Percentiles rank a stretch among this genome's conserved stretches.
These are phyloP conservation scores for Albatrellus sp. DNA, from an alignment of 1,284 basidiomycete species.

Conservation along the genomic window DNA sequence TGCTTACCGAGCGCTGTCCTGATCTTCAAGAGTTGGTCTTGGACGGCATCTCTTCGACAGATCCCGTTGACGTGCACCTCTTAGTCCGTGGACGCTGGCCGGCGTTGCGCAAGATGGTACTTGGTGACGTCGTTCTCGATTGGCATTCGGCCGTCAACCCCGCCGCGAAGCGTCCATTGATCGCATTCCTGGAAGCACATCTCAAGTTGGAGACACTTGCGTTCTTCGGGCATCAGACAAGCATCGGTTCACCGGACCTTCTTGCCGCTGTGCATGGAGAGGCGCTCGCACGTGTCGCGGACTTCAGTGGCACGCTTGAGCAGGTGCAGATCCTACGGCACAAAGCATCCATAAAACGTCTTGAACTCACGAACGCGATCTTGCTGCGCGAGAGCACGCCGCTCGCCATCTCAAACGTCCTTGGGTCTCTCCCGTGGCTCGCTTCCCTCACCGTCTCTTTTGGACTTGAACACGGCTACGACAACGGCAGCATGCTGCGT, in stretches of 20 bases:
- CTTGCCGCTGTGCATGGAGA: slow-evolving; percentile 32
- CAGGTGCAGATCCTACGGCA: slow-evolving; percentile 42
- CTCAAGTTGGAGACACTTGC: slow-evolving; percentile 37
- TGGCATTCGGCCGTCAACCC: slow-evolving; percentile 25
- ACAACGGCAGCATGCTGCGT: slow-evolving; percentile 53
- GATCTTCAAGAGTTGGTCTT: slow-evolving; percentile 49
- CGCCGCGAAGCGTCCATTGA: slow-evolving; percentile 37
- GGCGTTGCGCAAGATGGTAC: slow-evolving; percentile 35
- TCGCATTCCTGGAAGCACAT: slow-evolving; percentile 55
- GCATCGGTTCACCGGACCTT: slow-evolving; percentile 39
- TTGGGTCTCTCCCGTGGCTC: slow-evolving; percentile 41
- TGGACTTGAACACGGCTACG: slow-evolving; percentile 57
- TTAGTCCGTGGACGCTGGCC: slow-evolving; percentile 48
- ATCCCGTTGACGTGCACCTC: slow-evolving; percentile 28
- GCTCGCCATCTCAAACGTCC: slow-evolving; percentile 39
- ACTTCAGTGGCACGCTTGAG: slow-evolving; percentile 48
- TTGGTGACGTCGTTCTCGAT: slow-evolving; percentile 54
- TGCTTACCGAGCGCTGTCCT: slow-evolving; percentile 50
- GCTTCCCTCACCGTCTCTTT: slow-evolving; percentile 49
- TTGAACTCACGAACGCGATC: slow-evolving; percentile 50
- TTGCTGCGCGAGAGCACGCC: slow-evolving; percentile 53
- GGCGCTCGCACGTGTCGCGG: slow-evolving; percentile 35
- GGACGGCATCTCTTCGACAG: slow-evolving; percentile 35
- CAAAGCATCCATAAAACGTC: slow-evolving; percentile 21
- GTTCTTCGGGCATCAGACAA: slow-evolving; percentile 35